These are phyloP conservation scores for Tritrichomonas foetus DNA, from an alignment of 208 protist genomes.

Conservation along the genomic window DNA sequence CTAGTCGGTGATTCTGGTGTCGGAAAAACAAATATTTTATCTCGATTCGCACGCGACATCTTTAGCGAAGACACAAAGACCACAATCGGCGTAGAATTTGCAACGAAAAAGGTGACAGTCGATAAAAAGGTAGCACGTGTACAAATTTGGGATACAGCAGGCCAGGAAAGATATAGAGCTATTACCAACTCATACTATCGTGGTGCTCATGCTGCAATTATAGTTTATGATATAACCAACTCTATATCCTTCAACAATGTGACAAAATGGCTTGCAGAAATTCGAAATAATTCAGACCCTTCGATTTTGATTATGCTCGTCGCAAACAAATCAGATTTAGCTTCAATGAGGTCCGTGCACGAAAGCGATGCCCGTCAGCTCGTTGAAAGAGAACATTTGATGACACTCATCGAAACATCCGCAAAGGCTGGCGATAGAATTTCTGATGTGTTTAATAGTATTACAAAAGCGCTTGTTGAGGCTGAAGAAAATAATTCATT, in stretches of 20 bases:
- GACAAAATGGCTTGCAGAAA: slow-evolving; percentile 43
- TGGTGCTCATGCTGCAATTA: slow-evolving; percentile 22
- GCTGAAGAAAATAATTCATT: no score
- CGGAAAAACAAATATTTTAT: background rate
- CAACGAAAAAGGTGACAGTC: background rate
- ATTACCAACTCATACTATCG: slow-evolving; percentile 46
- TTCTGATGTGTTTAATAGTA: background rate
- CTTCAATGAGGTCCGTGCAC: background rate
- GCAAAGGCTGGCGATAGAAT: background rate
- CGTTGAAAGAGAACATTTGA: background rate
- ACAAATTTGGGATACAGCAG: slow-evolving; percentile 39
- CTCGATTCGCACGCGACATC: background rate
- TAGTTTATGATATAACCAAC: slow-evolving; percentile 48
- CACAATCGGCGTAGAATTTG: slow-evolving; percentile 37
- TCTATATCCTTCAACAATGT: slow-evolving; percentile 34
- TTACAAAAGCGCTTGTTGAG: no score
- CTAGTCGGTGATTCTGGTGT: background rate
- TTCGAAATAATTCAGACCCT: slow-evolving; percentile 13
- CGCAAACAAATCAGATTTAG: slow-evolving; percentile 50
- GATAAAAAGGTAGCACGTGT: slow-evolving; percentile 28
- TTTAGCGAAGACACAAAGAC: background rate
- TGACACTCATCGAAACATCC: background rate
- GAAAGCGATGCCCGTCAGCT: background rate
- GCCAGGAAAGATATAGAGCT: slow-evolving; percentile 48
- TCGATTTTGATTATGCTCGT: slow-evolving; percentile 42